Conservation (phyloP, 2,329 filamentous ascomycete species). For the Mollisia scopiformis region DNA sequence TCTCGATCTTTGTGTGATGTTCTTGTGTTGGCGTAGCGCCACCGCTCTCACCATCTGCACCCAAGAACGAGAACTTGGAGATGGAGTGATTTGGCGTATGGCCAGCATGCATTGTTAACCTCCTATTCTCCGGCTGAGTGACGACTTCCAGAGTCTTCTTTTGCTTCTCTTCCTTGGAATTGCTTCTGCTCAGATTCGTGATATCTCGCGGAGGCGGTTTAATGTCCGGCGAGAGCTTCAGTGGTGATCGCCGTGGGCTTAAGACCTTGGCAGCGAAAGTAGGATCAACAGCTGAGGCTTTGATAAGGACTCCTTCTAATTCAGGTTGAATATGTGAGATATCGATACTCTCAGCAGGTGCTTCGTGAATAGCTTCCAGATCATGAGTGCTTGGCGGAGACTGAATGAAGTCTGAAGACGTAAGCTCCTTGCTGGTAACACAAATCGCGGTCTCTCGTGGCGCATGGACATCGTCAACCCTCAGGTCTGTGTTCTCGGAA, state of each 20-base stretch:
- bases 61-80: slow-evolving; percentile 52
- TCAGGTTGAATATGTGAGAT: slow-evolving; percentile 60
- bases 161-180: slow-evolving; percentile 10
- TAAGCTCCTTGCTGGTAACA: slow-evolving; percentile 36
- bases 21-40: slow-evolving; percentile 33
- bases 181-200: slow-evolving; percentile 9
- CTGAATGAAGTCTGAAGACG: slow-evolving; percentile 34
- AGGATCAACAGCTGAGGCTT: slow-evolving; percentile 51
- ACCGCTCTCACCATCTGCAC: slow-evolving; percentile 31
- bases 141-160: slow-evolving; percentile 25
- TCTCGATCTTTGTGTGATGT: not conserved
- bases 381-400: slow-evolving; percentile 19
- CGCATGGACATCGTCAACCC: slow-evolving; percentile 33
- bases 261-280: slow-evolving; percentile 35
- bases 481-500: slow-evolving; percentile 25
- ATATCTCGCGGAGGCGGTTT: slow-evolving; percentile 22
- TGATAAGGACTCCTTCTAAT: slow-evolving; percentile 62
- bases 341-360: slow-evolving; percentile 49
- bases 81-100: slow-evolving; percentile 62
- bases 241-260: slow-evolving; percentile 30
- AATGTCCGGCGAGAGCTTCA: slow-evolving; percentile 29
- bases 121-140: slow-evolving; percentile 44
- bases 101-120: slow-evolving; percentile 64
- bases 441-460: slow-evolving; percentile 32
- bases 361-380: slow-evolving; percentile 27